Evolutionary conservation across 306 rosid genomes (phyloP), one percentile per base, ranked within the genome.

Genomic region (Prunus fruticosa): DNA sequence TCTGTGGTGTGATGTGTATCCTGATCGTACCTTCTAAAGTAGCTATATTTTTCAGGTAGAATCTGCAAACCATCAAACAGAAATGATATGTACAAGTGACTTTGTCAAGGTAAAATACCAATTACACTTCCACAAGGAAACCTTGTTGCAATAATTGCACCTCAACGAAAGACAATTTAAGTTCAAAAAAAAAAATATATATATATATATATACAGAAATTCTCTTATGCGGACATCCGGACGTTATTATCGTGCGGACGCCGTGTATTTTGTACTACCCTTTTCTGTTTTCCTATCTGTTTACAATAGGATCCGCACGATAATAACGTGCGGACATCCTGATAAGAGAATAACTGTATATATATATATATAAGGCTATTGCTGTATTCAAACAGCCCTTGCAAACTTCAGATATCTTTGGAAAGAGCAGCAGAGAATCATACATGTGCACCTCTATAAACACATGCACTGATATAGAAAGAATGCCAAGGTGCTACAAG

Each of bases 11-110:
- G 93, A 78, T 86, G 87, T 54, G 85, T 72, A 66, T 86, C 80
- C 77, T 84, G 97, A 89, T 86, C 87, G 72, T 84, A 83, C 75
- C 96, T 85, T 85, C 96, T 85, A 75, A 83, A 82, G 81, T 95
- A 95, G 88, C 97, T 87, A 82, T 95, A 95, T 81, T 92, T 95
- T 80, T 92, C 99, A 19, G 99, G 99, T 23, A 95, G 90, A 86
- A 95, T 91, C 99, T 95, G 92, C 77, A 57, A 67, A 25, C 38
- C 77, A 81, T 69, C 16, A 76, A 25, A 80, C 72, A 46, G 58
- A 73, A 78, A 70, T 64, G 68, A 71, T 47, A 82, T 47, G 64
- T 23, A 34, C 46, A 70, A 50, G 62, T 16, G 62, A 19, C 27
- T 15, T 9, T 69, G 30, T 52, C 5, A 28, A 34, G 20, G 50